Base-by-base conservation (phyloP, 2,329 filamentous ascomycete genomes). In the Fusarium sp. region DNA sequence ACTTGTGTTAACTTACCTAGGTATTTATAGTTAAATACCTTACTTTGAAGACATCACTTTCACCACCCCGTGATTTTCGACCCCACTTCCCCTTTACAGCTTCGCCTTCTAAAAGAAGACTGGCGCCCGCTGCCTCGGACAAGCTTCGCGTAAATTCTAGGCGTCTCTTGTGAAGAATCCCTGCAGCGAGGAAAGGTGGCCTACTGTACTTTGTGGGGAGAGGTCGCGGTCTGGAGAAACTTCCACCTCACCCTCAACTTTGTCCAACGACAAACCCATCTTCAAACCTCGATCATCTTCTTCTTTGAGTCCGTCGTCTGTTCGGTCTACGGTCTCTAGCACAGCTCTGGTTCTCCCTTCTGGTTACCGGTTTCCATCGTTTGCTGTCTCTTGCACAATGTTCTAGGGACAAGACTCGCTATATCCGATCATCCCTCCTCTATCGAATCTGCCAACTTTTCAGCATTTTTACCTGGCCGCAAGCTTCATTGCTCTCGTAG, bases 231-330 rank as follows among this genome's bases (percentile, higher is more conserved):
- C 73, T 76, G 69, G 76, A 75, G 74, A 78, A 80, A 76, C 78
- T 80, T 80, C 79, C 77, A 80, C 79, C 75, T 81, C 77, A 80
- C 76, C 77, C 74, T 80, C 72, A 78, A 73, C 69, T 63, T 63
- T 72, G 55, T 62, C 65, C 63, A 64, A 58, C 71, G 62, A 70
- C 69, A 75, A 63, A 58, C 41, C 64, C 67, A 70, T 63, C 68
- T 66, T 68, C 65, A 69, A 66, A 59, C 66, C 63, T 63, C 61
- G 66, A 62, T 70, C 65, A 68, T 71, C 69, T 72, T 58, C 67
- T 63, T 58, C 67, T 62, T 55, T 61, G 54, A 65, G 67, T 62
- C 67, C 66, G 63, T 59, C 59, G 63, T 58, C 67, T 53, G 49
- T 60, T 67, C 70, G 59, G 65, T 64, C 58, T 52, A 67, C 69